A percentile compares a stretch with the other conserved stretches of the same genome.
Conservation (phyloP, 1,139 yeast species). For the Lodderomyces theae region DNA sequence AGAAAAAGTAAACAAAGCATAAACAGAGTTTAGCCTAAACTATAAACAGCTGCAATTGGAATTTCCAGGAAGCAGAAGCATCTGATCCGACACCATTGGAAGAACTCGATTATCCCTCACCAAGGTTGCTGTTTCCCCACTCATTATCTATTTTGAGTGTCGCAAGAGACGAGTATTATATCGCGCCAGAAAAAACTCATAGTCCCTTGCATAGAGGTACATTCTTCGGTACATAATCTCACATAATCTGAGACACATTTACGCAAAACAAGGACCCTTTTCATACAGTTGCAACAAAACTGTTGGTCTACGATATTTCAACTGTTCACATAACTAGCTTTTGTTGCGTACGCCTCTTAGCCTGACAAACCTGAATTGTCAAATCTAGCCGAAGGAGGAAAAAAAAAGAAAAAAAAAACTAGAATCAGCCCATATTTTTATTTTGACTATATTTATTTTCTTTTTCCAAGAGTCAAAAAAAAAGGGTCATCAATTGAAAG, state of each 20-base stretch:
- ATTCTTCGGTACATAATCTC: constrained; percentile 2
- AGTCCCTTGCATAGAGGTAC: constrained; percentile 3
- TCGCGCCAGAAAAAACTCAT: background rate
- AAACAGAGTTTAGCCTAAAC: background rate
- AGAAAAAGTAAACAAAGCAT: background rate
- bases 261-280: no score
- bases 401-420: background rate
- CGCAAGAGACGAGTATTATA: background rate
- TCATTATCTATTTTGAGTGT: background rate
- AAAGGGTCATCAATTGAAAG: no score
- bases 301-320: background rate
- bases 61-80: no score
- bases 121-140: no score
- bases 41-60: background rate
- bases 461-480: no score
- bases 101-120: no score
- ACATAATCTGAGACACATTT: background rate
- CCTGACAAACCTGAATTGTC: no score
- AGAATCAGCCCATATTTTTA: background rate
- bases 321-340: no score
- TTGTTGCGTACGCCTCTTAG: no score
- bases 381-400: background rate
- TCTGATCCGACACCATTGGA: no score
- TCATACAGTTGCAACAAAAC: background rate
- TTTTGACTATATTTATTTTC: background rate